Evolutionary conservation across 1,284 basidiomycete genomes (phyloP).

Genomic region (Malassezia cuniculi): DNA sequence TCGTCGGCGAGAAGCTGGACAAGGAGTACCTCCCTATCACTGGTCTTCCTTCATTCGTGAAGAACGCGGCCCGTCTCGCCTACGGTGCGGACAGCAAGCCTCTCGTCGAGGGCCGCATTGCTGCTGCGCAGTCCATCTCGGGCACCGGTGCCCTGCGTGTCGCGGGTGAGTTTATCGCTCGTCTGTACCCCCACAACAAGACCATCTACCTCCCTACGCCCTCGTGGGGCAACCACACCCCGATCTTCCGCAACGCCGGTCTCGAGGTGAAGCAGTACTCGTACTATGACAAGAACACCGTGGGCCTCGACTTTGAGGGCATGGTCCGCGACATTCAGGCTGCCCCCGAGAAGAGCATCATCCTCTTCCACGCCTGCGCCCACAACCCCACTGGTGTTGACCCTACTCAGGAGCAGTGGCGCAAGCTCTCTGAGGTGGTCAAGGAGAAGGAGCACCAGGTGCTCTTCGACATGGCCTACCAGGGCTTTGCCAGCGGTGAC

Average conservation of each 20-base stretch:
- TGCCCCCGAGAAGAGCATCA: conserved; percentile 49
- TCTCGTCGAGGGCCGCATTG: conserved; percentile 57
- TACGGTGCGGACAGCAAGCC: conserved; percentile 64
- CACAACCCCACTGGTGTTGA: conserved; percentile 49
- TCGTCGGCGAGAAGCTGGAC: conserved; percentile 62
- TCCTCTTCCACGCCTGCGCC: conserved; percentile 51
- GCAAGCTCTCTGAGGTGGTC: conserved; percentile 38
- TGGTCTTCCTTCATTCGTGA: conserved; percentile 73
- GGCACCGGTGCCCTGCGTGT: conserved; percentile 95
- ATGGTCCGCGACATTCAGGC: conserved; percentile 44
- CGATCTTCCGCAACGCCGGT: conserved; percentile 64
- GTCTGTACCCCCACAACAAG: conserved; percentile 77
- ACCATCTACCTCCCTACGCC: conserved; percentile 84
- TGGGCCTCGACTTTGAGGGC: conserved; percentile 44
- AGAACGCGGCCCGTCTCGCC: conserved; percentile 77
- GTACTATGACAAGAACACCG: conserved; percentile 46
- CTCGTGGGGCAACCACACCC: conserved; percentile 94
- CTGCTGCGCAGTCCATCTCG: conserved; percentile 89
- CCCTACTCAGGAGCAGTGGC: conserved; percentile 44
- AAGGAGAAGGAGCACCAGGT: conserved; percentile 72
- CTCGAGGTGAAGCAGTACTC: conserved; percentile 82
- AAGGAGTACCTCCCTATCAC: conserved; percentile 98
- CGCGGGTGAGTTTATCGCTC: conserved; percentile 75
- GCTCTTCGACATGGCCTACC: conserved; percentile 87
- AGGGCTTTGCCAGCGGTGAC: conserved; percentile 44